Evolutionary conservation across 2,329 filamentous ascomycete species (phyloP).

Genomic region (Stagonosporopsis cucurbitacearum): DNA sequence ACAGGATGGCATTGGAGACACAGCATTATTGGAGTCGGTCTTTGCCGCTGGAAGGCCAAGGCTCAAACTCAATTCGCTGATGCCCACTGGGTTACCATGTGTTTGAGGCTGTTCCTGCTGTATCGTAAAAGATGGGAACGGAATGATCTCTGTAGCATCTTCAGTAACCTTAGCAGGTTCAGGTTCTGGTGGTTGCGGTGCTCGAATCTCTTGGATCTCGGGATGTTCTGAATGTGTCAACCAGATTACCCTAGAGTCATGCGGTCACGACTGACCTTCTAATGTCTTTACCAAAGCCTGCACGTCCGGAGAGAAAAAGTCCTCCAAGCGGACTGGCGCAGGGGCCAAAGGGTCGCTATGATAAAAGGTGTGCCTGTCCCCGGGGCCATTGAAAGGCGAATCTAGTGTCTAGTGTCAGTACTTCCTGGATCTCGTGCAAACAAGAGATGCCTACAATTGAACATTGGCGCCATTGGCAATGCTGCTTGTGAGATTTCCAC

Average conservation of each 20-base stretch:
- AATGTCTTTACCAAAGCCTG: constrained; percentile 1
- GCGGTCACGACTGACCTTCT: background rate
- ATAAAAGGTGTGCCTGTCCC: background rate
- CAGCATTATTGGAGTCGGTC: background rate
- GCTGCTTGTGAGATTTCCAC: background rate
- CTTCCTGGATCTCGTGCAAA: no score
- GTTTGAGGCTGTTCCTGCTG: background rate
- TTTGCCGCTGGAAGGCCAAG: constrained; percentile 22
- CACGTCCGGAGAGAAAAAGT: background rate
- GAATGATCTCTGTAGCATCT: background rate
- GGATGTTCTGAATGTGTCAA: background rate
- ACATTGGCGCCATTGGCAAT: constrained; percentile 9
- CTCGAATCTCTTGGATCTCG: background rate
- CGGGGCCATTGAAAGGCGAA: background rate
- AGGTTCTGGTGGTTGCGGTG: background rate
- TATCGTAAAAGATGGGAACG: background rate
- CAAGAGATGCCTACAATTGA: background rate
- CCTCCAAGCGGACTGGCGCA: background rate
- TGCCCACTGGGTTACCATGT: constrained; percentile 11
- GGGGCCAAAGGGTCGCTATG: background rate
- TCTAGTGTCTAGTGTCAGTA: background rate
- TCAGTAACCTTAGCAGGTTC: background rate
- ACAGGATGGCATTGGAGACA: constrained; percentile 3
- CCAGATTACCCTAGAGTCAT: background rate
- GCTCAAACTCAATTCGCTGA: constrained; percentile 26